phyloP scores from a whole-genome alignment of 1,284 basidiomycete species.

The Pascua sp. region DNA sequence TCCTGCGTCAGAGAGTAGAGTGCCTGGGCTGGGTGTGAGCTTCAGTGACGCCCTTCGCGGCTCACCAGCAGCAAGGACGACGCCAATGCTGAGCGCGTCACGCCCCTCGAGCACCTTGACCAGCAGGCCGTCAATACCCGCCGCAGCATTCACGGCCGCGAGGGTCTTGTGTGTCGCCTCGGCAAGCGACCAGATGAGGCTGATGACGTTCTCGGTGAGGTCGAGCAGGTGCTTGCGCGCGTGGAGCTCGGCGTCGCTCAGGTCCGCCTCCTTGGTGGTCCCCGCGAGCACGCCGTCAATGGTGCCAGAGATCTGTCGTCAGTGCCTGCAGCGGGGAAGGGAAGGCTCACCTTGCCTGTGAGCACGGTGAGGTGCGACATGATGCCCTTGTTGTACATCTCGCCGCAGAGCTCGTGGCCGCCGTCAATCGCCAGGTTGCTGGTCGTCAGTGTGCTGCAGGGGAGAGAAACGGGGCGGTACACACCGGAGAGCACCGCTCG shows the following conservation, averaged over 20 bases:
- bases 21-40: constrained; percentile 65
- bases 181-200: constrained; percentile 79
- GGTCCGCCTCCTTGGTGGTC: constrained; percentile 15
- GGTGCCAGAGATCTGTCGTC: constrained; percentile 64
- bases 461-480: background rate
- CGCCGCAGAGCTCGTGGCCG: constrained; percentile 85
- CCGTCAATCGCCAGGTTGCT: constrained; percentile 93
- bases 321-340: constrained; percentile 3
- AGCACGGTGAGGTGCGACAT: constrained; percentile 56
- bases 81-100: constrained; percentile 62
- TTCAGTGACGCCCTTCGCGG: background rate
- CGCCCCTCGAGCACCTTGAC: constrained; percentile 74
- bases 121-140: constrained; percentile 70
- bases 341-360: constrained; percentile 38
- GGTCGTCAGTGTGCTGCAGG: background rate
- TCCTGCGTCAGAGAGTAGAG: constrained; percentile 87
- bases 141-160: constrained; percentile 69
- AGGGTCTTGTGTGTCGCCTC: constrained; percentile 86
- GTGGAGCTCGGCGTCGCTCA: constrained; percentile 57
- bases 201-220: constrained; percentile 85
- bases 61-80: constrained; percentile 73
- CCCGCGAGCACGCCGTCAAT: constrained; percentile 63
- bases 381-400: constrained; percentile 95
- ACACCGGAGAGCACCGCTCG: constrained; percentile 75
- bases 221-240: constrained; percentile 73